These are phyloP conservation scores for Verticillium nonalfalfae DNA, from an alignment of 2,329 filamentous ascomycete genomes.

Conservation along the genomic window DNA sequence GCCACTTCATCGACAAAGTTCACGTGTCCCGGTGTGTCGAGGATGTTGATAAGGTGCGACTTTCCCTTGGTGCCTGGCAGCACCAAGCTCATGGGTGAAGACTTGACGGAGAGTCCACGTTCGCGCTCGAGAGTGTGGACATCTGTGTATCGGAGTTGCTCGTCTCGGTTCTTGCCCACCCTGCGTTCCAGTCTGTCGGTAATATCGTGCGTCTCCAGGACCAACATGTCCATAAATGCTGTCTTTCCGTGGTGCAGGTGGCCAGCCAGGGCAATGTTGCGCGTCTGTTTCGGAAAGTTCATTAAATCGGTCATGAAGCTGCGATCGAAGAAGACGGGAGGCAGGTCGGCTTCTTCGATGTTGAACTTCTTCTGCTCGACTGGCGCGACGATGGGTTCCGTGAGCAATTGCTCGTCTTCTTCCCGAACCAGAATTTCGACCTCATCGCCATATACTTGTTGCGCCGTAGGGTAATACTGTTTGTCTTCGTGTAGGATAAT, in stretches of 20 bases:
- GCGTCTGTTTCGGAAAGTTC: conserved; percentile 90
- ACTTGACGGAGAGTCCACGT: conserved; percentile 84
- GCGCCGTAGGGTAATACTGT: conserved; percentile 97
- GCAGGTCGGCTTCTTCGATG: conserved; percentile 85
- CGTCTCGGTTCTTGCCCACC: conserved; percentile 74
- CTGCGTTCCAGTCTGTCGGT: conserved; percentile 71
- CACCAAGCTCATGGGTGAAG: conserved; percentile 89
- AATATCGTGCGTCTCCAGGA: conserved; percentile 90
- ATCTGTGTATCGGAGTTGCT: conserved; percentile 93
- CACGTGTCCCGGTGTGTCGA: conserved; percentile 95
- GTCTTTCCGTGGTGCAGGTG: conserved; percentile 98
- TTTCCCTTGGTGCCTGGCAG: conserved; percentile 85
- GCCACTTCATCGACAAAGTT: conserved; percentile 98
- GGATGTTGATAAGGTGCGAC: conserved; percentile 88
- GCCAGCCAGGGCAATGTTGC: conserved; percentile 86
- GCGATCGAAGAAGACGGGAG: conserved; percentile 79
- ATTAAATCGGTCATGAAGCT: conserved; percentile 93
- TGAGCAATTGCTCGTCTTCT: conserved; percentile 89
- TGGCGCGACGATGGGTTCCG: conserved; percentile 88
- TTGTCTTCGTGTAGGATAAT: conserved; percentile 99
- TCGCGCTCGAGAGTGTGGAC: conserved; percentile 84
- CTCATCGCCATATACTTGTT: conserved; percentile 89
- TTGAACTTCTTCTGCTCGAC: conserved; percentile 95
- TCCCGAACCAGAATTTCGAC: conserved; percentile 96
- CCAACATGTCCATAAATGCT: conserved; percentile 96